Evolutionary conservation across 2,329 filamentous ascomycete genomes (phyloP), one percentile per base, ranked within the genome.

Genomic region (Cladorrhinum sp.): DNA sequence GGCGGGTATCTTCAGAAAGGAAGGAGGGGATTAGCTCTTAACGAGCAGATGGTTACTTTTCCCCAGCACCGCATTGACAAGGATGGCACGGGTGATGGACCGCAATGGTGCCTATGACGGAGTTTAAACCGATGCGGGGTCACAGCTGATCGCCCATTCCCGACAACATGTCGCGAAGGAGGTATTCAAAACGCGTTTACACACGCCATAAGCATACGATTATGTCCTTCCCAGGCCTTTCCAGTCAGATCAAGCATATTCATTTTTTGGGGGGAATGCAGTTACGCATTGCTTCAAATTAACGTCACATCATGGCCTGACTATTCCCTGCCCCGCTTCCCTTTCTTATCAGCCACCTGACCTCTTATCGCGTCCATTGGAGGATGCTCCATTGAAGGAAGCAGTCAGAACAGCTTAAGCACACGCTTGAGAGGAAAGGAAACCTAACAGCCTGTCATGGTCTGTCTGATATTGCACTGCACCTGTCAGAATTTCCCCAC

Each of bases 111-210:
- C 20, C 36, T 56, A 56, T 56, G 53, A 56, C 53, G 53, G 53
- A 56, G 24, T 49, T 48, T 23, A 49, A 24, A 38, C 38, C 52
- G 52, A 45, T 56, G 53, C 53, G 53, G 53, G 53, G 53, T 56
- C 20, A 32, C 10, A 56, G 23, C 41, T 45, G 41, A 45, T 45
- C 41, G 20, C 41, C n/a, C 16, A 18, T 45, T n/a, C 20, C n/a
- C 18, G 41, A 45, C 41, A 45, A 12, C 41, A 45, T n/a, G 36
- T 16, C 8, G 16, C 41, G 41, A 20, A 45, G n/a, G 20, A 16
- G 16, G 5, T 9, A 13, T 45, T 22, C 41, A 4, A 16, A 13
- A 16, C 12, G 36, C 12, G 36, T 45, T 22, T 18, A 22, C 41
- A 22, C 41, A 45, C 41, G 41, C 41, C 41, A 45, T 45, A 2